Conservation (phyloP, 2,329 filamentous ascomycete species). For the Xylaria sp. region DNA sequence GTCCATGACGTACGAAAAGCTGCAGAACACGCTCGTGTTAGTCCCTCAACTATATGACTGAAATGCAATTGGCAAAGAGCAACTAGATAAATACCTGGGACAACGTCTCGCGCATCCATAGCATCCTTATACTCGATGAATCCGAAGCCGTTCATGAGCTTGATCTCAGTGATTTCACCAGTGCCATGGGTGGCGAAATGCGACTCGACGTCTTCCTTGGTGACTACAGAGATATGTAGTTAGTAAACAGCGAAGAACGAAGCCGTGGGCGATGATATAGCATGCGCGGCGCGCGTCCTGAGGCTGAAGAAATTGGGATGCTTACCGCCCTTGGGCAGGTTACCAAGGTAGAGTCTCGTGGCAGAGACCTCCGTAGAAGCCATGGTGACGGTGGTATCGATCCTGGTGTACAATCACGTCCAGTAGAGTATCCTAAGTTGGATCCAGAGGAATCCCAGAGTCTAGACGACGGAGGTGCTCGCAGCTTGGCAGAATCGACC, state of each 20-base stretch:
- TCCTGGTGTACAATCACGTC: conserved; percentile 10
- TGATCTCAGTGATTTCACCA: conserved; percentile 97
- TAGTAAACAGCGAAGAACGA: conserved; percentile 10
- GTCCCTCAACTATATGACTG: conserved; percentile 7
- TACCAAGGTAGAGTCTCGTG: conserved; percentile 94
- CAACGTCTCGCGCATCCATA: conserved; percentile 96
- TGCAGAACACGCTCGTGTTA: conserved; percentile 34
- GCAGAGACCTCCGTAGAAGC: conserved; percentile 65
- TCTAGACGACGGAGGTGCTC: conserved; percentile 6
- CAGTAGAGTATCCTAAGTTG: conserved; percentile 1
- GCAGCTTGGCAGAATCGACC: neutral
- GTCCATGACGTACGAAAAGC: conserved; percentile 55
- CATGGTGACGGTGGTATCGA: conserved; percentile 20
- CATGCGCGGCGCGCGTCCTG: neutral
- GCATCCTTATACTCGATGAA: conserved; percentile 99
- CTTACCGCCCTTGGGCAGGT: conserved; percentile 93
- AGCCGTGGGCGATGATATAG: conserved; percentile 5
- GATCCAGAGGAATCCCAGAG: conserved; percentile 1
- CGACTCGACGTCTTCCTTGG: conserved; percentile 92
- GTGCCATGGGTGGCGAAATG: conserved; percentile 95
- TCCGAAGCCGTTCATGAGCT: conserved; percentile 99
- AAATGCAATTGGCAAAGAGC: conserved; percentile 10
- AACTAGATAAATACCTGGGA: conserved; percentile 68
- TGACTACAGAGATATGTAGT: conserved; percentile 38
- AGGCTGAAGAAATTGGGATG: conserved; percentile 17